Conservation (phyloP, 331 rosid species). For the Spiraea crenata region DNA sequence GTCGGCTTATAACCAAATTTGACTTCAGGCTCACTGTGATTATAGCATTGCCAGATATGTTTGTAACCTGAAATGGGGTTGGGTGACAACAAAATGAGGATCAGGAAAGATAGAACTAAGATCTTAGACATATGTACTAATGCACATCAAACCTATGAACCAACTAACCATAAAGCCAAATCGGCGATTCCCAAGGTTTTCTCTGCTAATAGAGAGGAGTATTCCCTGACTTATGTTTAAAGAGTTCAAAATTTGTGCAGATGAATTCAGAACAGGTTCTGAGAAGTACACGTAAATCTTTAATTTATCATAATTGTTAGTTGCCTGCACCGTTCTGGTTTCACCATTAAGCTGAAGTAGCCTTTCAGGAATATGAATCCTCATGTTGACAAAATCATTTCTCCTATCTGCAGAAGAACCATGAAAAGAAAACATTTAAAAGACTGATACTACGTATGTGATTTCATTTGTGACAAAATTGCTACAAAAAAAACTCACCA, state of each 20-base stretch:
- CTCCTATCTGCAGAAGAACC: conserved; percentile 69
- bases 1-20: conserved; percentile 61
- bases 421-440: conserved; percentile 3
- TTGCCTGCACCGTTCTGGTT: conserved; percentile 80
- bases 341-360: conserved; percentile 60
- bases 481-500: conserved; percentile 49
- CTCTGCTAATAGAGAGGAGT: conserved; percentile 45
- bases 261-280: conserved; percentile 69
- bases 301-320: conserved; percentile 54
- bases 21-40: conserved; percentile 58
- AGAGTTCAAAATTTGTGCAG: conserved; percentile 56
- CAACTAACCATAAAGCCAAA: conserved; percentile 81
- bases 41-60: conserved; percentile 54
- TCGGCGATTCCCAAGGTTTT: conserved; percentile 52
- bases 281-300: conserved; percentile 74
- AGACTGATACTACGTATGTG: background rate
- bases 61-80: conserved; percentile 48
- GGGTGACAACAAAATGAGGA: conserved; percentile 13
- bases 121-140: conserved; percentile 10
- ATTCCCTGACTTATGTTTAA: conserved; percentile 58
- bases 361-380: conserved; percentile 63
- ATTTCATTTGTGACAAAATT: conserved; percentile 3
- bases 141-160: conserved; percentile 15
- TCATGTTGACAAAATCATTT: conserved; percentile 50
- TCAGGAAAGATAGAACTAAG: conserved; percentile 24